Base-by-base conservation (phyloP, 1,139 yeast genomes). In the Ogataea hybrid region DNA sequence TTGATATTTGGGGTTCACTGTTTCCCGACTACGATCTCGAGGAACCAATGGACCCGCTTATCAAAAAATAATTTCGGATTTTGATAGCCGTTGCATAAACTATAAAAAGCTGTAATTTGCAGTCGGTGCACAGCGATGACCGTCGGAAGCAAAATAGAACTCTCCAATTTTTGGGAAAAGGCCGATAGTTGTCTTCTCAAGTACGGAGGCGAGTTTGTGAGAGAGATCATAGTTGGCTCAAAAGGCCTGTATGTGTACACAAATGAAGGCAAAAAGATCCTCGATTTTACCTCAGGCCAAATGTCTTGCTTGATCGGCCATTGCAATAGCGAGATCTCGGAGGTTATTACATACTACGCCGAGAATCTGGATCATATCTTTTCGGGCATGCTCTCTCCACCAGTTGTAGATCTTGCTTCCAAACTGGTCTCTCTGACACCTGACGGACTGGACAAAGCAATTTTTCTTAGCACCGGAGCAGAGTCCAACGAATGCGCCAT, bases 241-340 rank as follows among this genome's bases (percentile, higher is more conserved):
- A 37, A 47, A 28, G 49, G 58, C 8, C 32, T 46, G 12, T 56
- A 53, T 28, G 45, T 56, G 10, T 56, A 50, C 39, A 50, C 52
- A n/a, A 44, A 45, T 14, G 45, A 45, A 9, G 51, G 57, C 18
- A 49, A 37, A 20, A 48, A 50, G 23, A 57, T 56, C 17, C 35
- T 55, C 11, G 59, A 56, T 32, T 56, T 57, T 37, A 56, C 60
- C 6, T 57, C 61, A 0, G 61, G 60, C 5, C 60, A 57, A 38
- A 54, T 55, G 58, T 53, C 60, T 2, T 54, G 58, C 35, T 41
- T 56, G 32, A 40, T 57, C 35, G 61, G 60, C 5, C 59, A 57
- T 37, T 52, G 59, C 25, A 48, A 56, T 32, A 52, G 50, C 5
- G 61, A 57, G 39, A 49, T 57, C 6, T 46, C 46, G 12, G 37